phyloP scores from a whole-genome alignment of 768 basidiomycete genomes.

The Nidularia pulvinata region DNA sequence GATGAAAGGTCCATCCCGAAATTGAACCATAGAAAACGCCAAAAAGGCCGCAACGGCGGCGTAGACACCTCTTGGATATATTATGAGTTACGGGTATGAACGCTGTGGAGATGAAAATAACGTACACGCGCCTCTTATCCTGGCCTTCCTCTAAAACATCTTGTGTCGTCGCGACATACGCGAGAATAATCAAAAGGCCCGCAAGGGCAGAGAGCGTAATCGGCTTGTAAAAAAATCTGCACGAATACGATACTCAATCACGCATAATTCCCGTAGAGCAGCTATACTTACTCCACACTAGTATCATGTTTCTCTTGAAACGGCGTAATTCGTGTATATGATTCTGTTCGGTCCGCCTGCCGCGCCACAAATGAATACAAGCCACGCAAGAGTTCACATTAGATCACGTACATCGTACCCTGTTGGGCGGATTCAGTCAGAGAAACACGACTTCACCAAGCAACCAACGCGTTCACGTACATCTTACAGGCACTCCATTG shows the following conservation, averaged over 20 bases:
- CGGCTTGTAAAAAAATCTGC: conserved; percentile 88
- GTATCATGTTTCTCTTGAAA: conserved; percentile 87
- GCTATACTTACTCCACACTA: conserved; percentile 69
- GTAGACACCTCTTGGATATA: conserved; percentile 61
- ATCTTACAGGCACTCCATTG: conserved; percentile 75
- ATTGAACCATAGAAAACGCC: conserved; percentile 84
- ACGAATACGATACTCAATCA: not conserved
- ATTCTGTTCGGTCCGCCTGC: conserved; percentile 81
- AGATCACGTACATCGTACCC: conserved; percentile 80
- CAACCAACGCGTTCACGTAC: conserved; percentile 45
- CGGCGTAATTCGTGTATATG: conserved; percentile 81
- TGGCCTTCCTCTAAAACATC: conserved; percentile 84
- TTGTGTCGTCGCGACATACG: conserved; percentile 82
- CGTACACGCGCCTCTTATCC: conserved; percentile 82
- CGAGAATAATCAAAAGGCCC: conserved; percentile 62
- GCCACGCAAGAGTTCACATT: conserved; percentile 9
- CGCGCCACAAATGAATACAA: conserved; percentile 10
- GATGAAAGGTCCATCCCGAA: conserved; percentile 88
- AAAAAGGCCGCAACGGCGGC: conserved; percentile 76
- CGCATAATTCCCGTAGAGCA: too few relatives aligned
- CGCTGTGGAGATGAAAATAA: conserved; percentile 6
- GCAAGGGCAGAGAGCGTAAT: conserved; percentile 77
- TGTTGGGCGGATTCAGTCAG: conserved; percentile 23
- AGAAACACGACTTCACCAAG: conserved; percentile 5
- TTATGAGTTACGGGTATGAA: not conserved